Evolutionary conservation across 2,329 filamentous ascomycete genomes (phyloP), one percentile per base, ranked within the genome.

Genomic region (Zalaria obscura): DNA sequence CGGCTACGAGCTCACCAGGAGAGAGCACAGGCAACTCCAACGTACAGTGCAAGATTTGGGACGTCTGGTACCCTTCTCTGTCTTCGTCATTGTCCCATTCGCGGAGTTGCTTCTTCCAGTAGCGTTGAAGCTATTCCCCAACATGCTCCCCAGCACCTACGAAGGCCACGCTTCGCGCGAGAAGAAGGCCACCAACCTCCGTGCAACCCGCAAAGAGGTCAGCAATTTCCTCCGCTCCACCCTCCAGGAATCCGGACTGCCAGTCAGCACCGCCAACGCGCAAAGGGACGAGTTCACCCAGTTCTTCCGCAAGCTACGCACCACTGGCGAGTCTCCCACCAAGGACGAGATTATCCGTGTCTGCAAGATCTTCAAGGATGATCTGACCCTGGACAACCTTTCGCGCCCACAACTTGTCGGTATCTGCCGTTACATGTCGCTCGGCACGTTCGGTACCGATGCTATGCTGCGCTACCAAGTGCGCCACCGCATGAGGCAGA

Each of bases 311-410:
- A 98, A 98, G 70, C 76, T 96, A 31, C 66, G 91, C 41, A 79
- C 85, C 11, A 95, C 89, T 1, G 91, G 89, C 48, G 89, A 96
- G 67, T 73, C 81, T 36, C 91, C 91, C 1, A 91, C 84, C 4
- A 75, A 79, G 41, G 75, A 88, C 50, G 91, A 98, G 58, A 86
- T 98, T 48, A 93, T 98, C 70, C 94, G 91, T 66, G 89, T 98
- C 48, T 96, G 91, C 78, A 93, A 95, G 72, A 83, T 93, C 49
- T 98, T 98, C 76, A 93, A 91, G 62, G 91, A 98, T 59, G 91
- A 98, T 61, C 61, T 98, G 54, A 98, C 91, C 0, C 73, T 98
- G 28, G 91, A 98, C 76, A 98, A 98, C 65, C 68, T 98, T 50
- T 95, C 88, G 11, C 76, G 91, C 48, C 91, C 91, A 10, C 91